These are phyloP conservation scores for Apiospora hydei DNA, from an alignment of 2,329 filamentous ascomycete species.

Conservation along the genomic window DNA sequence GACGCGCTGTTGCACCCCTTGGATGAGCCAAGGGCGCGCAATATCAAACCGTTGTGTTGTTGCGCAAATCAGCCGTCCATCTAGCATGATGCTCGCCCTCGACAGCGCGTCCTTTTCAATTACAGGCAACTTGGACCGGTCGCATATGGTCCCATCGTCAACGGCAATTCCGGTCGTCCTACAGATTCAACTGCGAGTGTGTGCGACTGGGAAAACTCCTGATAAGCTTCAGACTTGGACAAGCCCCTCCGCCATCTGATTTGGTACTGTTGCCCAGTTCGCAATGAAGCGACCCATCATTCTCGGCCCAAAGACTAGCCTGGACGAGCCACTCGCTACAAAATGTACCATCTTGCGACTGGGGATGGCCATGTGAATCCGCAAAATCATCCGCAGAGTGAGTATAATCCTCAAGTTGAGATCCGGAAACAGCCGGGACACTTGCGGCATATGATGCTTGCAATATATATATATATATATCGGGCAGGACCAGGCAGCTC, in stretches of 20 bases:
- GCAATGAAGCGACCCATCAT: not conserved
- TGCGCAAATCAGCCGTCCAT: not conserved
- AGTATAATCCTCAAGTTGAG: not conserved
- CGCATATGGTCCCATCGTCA: not conserved
- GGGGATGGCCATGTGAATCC: conserved; percentile 3
- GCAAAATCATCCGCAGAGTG: not conserved
- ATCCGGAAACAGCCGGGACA: not conserved
- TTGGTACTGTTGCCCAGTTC: not conserved
- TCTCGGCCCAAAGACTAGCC: not conserved
- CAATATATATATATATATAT: not conserved
- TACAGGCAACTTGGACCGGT: not conserved
- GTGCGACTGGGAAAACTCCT: not conserved
- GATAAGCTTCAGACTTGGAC: conserved; percentile 2
- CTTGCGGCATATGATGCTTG: not conserved
- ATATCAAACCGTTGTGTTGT: not conserved
- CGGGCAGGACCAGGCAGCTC: not conserved
- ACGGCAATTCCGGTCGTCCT: not conserved
- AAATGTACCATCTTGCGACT: not conserved
- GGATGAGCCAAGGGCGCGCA: not conserved
- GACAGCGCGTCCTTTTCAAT: not conserved
- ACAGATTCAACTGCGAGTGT: not conserved
- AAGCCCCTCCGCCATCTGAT: conserved; percentile 3
- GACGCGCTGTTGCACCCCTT: not conserved
- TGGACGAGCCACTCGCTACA: not conserved
- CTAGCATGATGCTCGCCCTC: not conserved